These are phyloP conservation scores for Exobasidium rhododendri DNA, from an alignment of 1,284 basidiomycete genomes.

Conservation along the genomic window DNA sequence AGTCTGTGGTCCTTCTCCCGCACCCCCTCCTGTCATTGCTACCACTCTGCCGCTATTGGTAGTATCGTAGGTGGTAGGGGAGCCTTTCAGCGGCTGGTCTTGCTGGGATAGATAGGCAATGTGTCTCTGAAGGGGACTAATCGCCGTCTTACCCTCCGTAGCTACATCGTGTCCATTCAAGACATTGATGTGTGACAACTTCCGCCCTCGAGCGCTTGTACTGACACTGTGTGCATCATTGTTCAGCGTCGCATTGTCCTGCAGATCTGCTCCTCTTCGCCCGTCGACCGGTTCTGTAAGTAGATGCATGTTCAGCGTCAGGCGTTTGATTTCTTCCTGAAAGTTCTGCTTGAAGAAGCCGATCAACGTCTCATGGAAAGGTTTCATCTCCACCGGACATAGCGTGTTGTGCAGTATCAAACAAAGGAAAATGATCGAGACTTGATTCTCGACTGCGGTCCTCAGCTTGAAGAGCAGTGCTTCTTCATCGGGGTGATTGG, in stretches of 20 bases:
- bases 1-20: background rate
- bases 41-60: background rate
- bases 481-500: conserved; percentile 66
- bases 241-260: background rate
- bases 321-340: conserved; percentile 69
- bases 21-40: background rate
- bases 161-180: background rate
- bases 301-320: conserved; percentile 28
- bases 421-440: conserved; percentile 75
- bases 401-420: conserved; percentile 76
- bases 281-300: background rate
- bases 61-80: background rate
- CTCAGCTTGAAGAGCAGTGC: conserved; percentile 70
- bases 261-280: background rate
- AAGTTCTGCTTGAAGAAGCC: conserved; percentile 84
- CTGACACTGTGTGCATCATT: background rate
- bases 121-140: background rate
- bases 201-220: background rate
- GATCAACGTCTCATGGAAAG: conserved; percentile 85
- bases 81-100: conserved; percentile 4
- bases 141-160: background rate
- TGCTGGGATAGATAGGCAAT: conserved; percentile 11
- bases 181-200: background rate
- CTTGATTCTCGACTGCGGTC: conserved; percentile 69
- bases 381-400: conserved; percentile 78